Percentiles rank a stretch among this genome's conserved stretches.
These are phyloP conservation scores for Nevesoporus exiguus DNA, from an alignment of 768 basidiomycete species.

Conservation along the genomic window DNA sequence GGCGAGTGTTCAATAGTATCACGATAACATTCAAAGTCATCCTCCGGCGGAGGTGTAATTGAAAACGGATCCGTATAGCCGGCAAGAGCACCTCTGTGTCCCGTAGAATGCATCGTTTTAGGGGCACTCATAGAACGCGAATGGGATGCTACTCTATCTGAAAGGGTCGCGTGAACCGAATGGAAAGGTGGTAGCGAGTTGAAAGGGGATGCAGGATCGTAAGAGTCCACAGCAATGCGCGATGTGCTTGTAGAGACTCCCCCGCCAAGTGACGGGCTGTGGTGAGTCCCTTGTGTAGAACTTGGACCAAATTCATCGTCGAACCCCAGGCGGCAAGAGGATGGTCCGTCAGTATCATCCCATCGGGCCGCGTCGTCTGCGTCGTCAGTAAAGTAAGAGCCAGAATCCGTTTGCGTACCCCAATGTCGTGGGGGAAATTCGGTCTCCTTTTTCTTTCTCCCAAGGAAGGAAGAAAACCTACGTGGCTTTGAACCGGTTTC, in stretches of 20 bases:
- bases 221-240: conserved; percentile 23
- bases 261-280: conserved; percentile 18
- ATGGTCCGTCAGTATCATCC: conserved; percentile 30
- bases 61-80: conserved; percentile 30
- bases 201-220: conserved; percentile 35
- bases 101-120: conserved; percentile 15
- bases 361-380: conserved; percentile 19
- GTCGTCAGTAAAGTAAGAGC: conserved; percentile 52
- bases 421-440: conserved; percentile 66
- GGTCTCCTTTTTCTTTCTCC: conserved; percentile 45
- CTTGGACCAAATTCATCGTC: conserved; percentile 43
- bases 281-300: conserved; percentile 29
- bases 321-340: conserved; percentile 27
- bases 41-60: conserved; percentile 21
- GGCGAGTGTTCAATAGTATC: conserved; percentile 13
- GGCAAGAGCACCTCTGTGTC: not conserved
- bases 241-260: conserved; percentile 8
- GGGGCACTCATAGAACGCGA: conserved; percentile 36
- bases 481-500: conserved; percentile 34
- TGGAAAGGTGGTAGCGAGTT: conserved; percentile 35
- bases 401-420: conserved; percentile 47
- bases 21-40: conserved; percentile 13
- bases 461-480: conserved; percentile 29
- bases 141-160: conserved; percentile 30
- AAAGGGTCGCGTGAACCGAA: conserved; percentile 30